Evolutionary conservation across 305 asterid species (phyloP).

Genomic region (Euphrasia arctica): DNA sequence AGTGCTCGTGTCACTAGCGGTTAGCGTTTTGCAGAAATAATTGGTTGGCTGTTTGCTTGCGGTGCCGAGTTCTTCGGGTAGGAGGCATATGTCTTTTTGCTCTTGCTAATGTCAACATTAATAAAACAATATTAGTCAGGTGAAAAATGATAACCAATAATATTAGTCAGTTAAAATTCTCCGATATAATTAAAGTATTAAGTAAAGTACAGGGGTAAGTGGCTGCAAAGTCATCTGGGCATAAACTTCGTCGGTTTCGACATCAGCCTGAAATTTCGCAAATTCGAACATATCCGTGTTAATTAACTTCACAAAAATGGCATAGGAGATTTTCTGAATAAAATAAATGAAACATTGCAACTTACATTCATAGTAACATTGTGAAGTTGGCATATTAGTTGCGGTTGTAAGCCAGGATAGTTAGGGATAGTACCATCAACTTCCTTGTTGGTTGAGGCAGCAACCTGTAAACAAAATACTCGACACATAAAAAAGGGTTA

Average conservation of each 20-base stretch:
- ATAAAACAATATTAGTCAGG: background rate
- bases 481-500: background rate
- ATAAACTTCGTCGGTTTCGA: constrained; percentile 93
- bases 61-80: constrained; percentile 83
- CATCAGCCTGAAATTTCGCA: constrained; percentile 71
- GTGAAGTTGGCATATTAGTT: constrained; percentile 91
- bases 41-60: constrained; percentile 94
- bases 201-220: constrained; percentile 61
- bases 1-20: constrained; percentile 93
- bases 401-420: constrained; percentile 92
- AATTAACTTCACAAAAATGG: constrained; percentile 3
- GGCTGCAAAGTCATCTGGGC: constrained; percentile 98
- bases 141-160: background rate
- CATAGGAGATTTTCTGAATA: background rate
- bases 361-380: constrained; percentile 96
- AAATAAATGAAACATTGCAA: constrained; percentile 7
- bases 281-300: background rate
- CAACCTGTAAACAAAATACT: constrained; percentile 49
- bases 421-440: constrained; percentile 75
- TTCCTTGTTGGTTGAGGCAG: constrained; percentile 96
- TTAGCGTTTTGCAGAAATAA: constrained; percentile 89
- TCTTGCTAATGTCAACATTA: constrained; percentile 58
- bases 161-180: constrained; percentile 17
- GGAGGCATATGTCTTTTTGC: constrained; percentile 85
- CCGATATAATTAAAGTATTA: constrained; percentile 8